Evolutionary conservation across 805 yeast species (phyloP).

Genomic region (Metschnikowia cubensis): DNA sequence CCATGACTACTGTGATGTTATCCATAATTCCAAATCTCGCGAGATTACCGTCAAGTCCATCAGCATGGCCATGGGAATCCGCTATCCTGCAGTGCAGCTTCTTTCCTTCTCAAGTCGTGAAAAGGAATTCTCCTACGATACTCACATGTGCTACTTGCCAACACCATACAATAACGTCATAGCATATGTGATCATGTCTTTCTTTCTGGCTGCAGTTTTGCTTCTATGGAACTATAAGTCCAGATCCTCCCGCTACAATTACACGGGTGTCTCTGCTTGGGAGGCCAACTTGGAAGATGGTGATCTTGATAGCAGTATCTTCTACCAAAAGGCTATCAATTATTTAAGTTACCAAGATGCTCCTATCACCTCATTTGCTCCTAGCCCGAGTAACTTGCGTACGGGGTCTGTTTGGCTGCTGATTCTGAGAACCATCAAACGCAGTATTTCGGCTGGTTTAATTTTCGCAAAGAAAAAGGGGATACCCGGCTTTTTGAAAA

Average conservation of each 20-base stretch:
- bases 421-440: background rate
- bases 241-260: slow-evolving; percentile 24
- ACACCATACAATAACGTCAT: slow-evolving; percentile 42
- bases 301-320: slow-evolving; percentile 10
- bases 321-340: slow-evolving; percentile 25
- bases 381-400: background rate
- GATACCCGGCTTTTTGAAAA: slow-evolving; percentile 6
- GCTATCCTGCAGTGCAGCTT: slow-evolving; percentile 40
- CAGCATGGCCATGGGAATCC: slow-evolving; percentile 41
- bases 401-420: background rate
- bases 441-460: background rate
- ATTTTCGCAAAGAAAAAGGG: slow-evolving; percentile 1
- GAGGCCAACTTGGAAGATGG: slow-evolving; percentile 10
- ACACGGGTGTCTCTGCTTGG: slow-evolving; percentile 14
- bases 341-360: slow-evolving; percentile 31
- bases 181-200: slow-evolving; percentile 36
- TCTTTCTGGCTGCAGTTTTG: slow-evolving; percentile 25
- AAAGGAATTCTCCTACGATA: slow-evolving; percentile 24
- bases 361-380: slow-evolving; percentile 6
- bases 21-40: slow-evolving; percentile 18
- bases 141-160: slow-evolving; percentile 44
- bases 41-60: slow-evolving; percentile 40
- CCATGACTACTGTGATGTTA: slow-evolving; percentile 23
- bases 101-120: slow-evolving; percentile 21
- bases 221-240: slow-evolving; percentile 29